Evolutionary conservation across 2,329 filamentous ascomycete genomes (phyloP).

Genomic region (Chaetomiaceae sp.): DNA sequence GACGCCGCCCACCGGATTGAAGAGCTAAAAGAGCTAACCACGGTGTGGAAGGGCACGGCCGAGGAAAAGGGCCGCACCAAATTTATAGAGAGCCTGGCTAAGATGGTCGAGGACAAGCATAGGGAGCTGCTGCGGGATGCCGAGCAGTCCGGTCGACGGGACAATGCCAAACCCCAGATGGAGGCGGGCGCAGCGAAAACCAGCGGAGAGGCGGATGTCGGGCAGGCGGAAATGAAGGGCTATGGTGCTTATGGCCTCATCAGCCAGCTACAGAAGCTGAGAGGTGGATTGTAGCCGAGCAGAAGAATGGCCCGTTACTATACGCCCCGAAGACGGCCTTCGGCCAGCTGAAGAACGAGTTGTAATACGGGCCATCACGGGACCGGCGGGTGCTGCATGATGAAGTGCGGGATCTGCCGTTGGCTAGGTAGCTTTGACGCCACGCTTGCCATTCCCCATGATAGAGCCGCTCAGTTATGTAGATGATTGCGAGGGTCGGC

Average conservation of each 20-base stretch:
- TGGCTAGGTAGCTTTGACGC: too few species aligned
- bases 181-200: slow-evolving; percentile 5
- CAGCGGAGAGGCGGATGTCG: slow-evolving; percentile 29
- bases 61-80: slow-evolving; percentile 81
- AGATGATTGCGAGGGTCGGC: too few species aligned
- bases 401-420: too few species aligned
- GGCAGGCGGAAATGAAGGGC: slow-evolving; percentile 41
- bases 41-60: slow-evolving; percentile 92
- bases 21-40: slow-evolving; percentile 67
- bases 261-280: slow-evolving; percentile 58
- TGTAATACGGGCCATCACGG: too few species aligned
- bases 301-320: background rate
- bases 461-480: too few species aligned
- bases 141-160: slow-evolving; percentile 35
- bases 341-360: too few species aligned
- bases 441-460: too few species aligned
- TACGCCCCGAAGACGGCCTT: too few species aligned
- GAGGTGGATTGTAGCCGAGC: slow-evolving; percentile 32
- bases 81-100: slow-evolving; percentile 77
- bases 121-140: slow-evolving; percentile 50
- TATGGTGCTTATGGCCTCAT: slow-evolving; percentile 56
- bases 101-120: slow-evolving; percentile 74
- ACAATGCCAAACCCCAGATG: slow-evolving; percentile 2
- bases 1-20: slow-evolving; percentile 71
- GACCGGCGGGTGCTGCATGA: too few species aligned